Evolutionary conservation across 345 rosid species (phyloP), one percentile per base, ranked within the genome.

Genomic region (Atalantia buxifolia): DNA sequence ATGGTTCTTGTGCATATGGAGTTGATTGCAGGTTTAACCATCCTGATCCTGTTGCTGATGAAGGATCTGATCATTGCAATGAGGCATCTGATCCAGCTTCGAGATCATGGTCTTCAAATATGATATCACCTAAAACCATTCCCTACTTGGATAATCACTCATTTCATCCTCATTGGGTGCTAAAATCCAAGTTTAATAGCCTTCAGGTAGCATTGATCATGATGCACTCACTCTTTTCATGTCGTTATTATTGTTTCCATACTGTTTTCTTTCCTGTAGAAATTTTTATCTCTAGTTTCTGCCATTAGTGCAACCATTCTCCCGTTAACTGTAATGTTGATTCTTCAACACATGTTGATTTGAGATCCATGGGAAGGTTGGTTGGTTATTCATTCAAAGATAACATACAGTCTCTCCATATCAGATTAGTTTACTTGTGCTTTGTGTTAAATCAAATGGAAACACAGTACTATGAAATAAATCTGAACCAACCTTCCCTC

Each of bases 1-100:
- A 82, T 69, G 93, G 89, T 80, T 81, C 93, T 28, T 90, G 93
- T 82, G 81, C 79, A 67, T 88, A 81, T 86, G 91, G 91, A 45
- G 31, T 83, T 69, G 81, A 30, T 76, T 90, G 91, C 85, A 80
- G 75, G 82, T 88, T 81, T 77, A 82, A 88, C 76, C 93, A 90
- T 86, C 93, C 93, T 28, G 88, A 90, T 67, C 93, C 93, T 28
- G 81, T 82, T 25, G 76, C 76, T 57, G 80, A 25, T n/a, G 86
- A 64, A 75, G 89, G 80, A 68, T 83, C 87, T 2, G 75, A 81
- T 68, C 82, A 78, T 56, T 42, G 42, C 63, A 31, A 50, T 25
- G 61, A 5, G 53, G 21, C 57, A 62, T 25, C 66, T n/a, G 53
- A 77, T 50, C 78, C 59, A 60, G 69, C 68, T 53, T 8, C 30